Conservation (phyloP, 306 rosid species). For the Pterocarpus santalinus region DNA sequence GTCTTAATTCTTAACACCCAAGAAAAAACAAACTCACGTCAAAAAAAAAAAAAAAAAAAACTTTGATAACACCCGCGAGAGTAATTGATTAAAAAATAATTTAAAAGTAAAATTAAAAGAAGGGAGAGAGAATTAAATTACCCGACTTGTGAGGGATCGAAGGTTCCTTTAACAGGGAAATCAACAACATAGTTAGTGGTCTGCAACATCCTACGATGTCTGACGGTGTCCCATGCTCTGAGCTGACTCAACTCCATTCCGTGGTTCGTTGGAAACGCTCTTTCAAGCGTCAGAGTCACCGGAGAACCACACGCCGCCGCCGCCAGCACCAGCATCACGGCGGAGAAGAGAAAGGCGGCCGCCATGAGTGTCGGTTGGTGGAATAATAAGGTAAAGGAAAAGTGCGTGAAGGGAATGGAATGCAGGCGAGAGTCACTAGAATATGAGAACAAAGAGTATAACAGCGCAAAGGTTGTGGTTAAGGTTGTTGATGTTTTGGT, state of each 20-base stretch:
- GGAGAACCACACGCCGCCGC: constrained; percentile 53
- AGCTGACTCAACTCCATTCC: constrained; percentile 70
- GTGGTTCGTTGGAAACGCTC: constrained; percentile 76
- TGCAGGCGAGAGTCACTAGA: constrained; percentile 14
- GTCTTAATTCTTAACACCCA: too few relatives aligned
- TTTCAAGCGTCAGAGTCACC: constrained; percentile 67
- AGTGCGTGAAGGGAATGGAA: constrained; percentile 21
- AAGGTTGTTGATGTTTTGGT: neutral
- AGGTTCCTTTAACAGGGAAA: constrained; percentile 77
- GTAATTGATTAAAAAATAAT: constrained; percentile 22
- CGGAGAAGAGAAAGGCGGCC: constrained; percentile 52
- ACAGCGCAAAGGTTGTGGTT: constrained; percentile 18
- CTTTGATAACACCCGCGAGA: neutral
- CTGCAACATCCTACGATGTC: constrained; percentile 86
- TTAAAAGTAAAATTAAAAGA: neutral
- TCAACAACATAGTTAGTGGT: constrained; percentile 62
- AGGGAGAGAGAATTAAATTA: constrained; percentile 37
- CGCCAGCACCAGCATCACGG: constrained; percentile 49
- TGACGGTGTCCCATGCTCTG: constrained; percentile 62
- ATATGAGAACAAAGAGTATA: constrained; percentile 47
- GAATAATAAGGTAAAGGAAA: neutral
- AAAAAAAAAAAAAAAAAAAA: neutral
- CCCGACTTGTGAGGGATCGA: constrained; percentile 82
- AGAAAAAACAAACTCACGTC: neutral
- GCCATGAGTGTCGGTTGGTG: constrained; percentile 42